Evolutionary conservation across 2,329 filamentous ascomycete species (phyloP), one percentile per base, ranked within the genome.

Genomic region (Didymella segeticola): DNA sequence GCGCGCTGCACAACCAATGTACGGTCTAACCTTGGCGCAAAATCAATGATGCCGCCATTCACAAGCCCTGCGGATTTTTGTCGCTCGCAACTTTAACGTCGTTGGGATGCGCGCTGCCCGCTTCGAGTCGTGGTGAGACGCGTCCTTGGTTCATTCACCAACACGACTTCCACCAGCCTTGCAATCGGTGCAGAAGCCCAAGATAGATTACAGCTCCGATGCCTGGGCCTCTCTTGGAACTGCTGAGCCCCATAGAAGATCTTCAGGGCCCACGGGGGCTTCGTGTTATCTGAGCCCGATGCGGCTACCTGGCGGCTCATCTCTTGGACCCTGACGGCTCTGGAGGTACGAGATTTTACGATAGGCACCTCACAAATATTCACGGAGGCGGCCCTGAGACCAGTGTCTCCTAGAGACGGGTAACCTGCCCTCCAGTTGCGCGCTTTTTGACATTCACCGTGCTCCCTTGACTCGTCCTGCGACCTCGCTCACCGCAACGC

Each of bases 281-380:
- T 53, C 51, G 45, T 58, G 47, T 56, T 58, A 47, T 48, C 57
- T 38, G 43, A 14, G n/a, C 59, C 57, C 19, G 41, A 58, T 60
- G 29, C 38, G 59, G 59, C 58, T 62, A 62, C 48, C n/a, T n/a
- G 60, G 59, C 57, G 57, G 57, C 59, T 56, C 59, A 54, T 58
- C 51, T 56, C 43, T 43, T 55, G 56, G 59, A 61, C 53, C 53
- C 56, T 60, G 57, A 54, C 29, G 15, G 33, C 23, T 52, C 19
- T n/a, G 7, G 29, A 38, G 41, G 25, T 31, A 29, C 31, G 31
- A 49, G 20, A 15, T 20, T 23, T 27, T 25, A 29, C 39, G n/a
- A 25, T 23, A 20, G 12, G 15, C 12, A 25, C n/a, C 26, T 33
- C 25, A 20, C 33, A 23, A 5, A n/a, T 15, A 10, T 20, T 38